phyloP scores from a whole-genome alignment of 2,329 filamentous ascomycete species.

The Arachnomyces sp. region DNA sequence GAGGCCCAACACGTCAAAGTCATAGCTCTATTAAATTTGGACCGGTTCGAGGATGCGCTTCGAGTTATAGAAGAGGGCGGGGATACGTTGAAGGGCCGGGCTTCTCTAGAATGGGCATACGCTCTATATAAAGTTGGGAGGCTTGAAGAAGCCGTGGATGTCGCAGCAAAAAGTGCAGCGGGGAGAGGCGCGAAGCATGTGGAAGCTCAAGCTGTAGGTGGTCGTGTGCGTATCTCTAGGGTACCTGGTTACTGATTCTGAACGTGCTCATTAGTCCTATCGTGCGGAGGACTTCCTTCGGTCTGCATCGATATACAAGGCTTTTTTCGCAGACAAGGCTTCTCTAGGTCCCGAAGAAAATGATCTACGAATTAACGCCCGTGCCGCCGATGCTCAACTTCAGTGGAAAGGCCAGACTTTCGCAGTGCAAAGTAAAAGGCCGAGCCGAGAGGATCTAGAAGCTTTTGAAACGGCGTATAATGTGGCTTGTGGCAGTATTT shows the following conservation, averaged over 20 bases:
- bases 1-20: slow-evolving; percentile 52
- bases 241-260: slow-evolving; percentile 4
- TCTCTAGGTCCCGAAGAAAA: slow-evolving; percentile 44
- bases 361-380: slow-evolving; percentile 54
- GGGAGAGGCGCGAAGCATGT: slow-evolving; percentile 50
- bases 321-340: slow-evolving; percentile 35
- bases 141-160: slow-evolving; percentile 45
- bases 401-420: slow-evolving; percentile 50
- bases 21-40: slow-evolving; percentile 54
- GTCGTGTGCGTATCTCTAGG: neutral
- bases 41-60: slow-evolving; percentile 55
- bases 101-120: slow-evolving; percentile 54
- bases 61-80: slow-evolving; percentile 47
- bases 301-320: slow-evolving; percentile 47
- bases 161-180: slow-evolving; percentile 35
- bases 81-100: slow-evolving; percentile 45
- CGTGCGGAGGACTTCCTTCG: slow-evolving; percentile 52
- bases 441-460: slow-evolving; percentile 51
- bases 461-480: slow-evolving; percentile 59
- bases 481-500: slow-evolving; percentile 55
- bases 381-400: slow-evolving; percentile 53
- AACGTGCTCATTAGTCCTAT: slow-evolving; percentile 33
- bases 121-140: slow-evolving; percentile 54
- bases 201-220: slow-evolving; percentile 52
- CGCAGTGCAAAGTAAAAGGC: slow-evolving; percentile 44